These are phyloP conservation scores for Phyllostachys edulis DNA, from an alignment of 176 grass and related monocot genomes.

Conservation along the genomic window DNA sequence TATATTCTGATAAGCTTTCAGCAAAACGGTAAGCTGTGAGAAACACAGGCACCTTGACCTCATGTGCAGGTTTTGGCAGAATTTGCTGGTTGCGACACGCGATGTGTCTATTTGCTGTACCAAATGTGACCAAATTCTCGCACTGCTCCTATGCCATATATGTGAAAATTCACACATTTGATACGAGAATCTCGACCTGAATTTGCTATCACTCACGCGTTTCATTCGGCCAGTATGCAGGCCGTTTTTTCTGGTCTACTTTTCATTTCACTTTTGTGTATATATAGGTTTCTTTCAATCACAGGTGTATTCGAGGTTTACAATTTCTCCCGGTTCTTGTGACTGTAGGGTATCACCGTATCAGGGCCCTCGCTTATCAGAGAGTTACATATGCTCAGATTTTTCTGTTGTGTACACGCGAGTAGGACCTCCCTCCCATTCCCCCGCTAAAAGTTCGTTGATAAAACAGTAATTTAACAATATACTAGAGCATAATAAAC, in stretches of 20 bases:
- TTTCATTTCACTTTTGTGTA: neutral
- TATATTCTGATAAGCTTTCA: conserved; percentile 12
- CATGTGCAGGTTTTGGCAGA: neutral
- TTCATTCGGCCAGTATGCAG: neutral
- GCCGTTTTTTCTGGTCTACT: neutral
- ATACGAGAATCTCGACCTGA: conserved; percentile 1
- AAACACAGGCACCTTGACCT: neutral
- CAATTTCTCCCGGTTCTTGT: neutral
- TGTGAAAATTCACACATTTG: neutral
- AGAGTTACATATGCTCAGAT: neutral
- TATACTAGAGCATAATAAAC: neutral
- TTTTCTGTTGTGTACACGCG: neutral
- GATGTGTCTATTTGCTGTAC: neutral
- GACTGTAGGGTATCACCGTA: neutral
- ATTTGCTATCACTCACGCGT: neutral
- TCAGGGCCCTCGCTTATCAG: conserved; percentile 43
- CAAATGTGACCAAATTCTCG: neutral
- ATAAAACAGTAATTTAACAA: neutral
- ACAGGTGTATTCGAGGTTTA: neutral
- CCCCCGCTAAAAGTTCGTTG: neutral
- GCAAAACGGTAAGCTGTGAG: neutral
- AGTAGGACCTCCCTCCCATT: neutral
- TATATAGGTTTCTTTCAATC: neutral
- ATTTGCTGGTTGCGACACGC: neutral
- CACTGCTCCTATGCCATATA: neutral